Base-by-base conservation (phyloP, 1,139 yeast species). In the Candida mesenterica region DNA sequence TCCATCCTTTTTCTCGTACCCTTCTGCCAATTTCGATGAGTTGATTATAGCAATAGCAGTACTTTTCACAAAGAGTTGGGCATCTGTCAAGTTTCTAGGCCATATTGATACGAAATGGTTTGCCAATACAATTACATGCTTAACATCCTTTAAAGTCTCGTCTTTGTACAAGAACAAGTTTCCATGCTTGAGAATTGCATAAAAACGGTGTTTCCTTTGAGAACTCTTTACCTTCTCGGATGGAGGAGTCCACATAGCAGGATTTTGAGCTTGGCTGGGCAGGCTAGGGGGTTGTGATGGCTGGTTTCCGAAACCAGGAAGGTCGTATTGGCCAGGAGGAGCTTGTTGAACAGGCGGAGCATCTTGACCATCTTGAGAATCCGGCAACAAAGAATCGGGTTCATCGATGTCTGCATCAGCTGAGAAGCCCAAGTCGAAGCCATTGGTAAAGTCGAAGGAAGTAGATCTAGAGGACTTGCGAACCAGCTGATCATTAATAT, bases 141-240 rank as follows among this genome's bases (percentile, higher is more conserved):
- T 77, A 14, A 88, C 82, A 49, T 82, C 82, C 40, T 71, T 72
- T 50, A 79, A 68, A 33, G 70, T 65, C 43, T 83, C 83, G 48
- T 82, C 86, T 45, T 78, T 78, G 60, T 86, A 90, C 9, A 92
- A 65, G 51, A 90, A 87, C 37, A 92, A 61, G 51, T 89, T 89
- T 0, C 97, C 96, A 50, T 89, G 96, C 46, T 83, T 82, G 37
- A 84, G 59, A 1, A 82, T 78, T 2, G 82, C 89, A 54, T 64
- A 83, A 48, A 77, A 83, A 29, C 80, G 65, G 50, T 81, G 85
- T 46, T 78, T 82, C 47, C 69, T 73, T 22, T 63, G 59, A 4
- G 57, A 45, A 43, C 38, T 42, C 16, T 48, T 33, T 30, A 46
- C 37, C 16, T 44, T 42, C 14, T 49, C 50, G 4, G 40, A 26